These are phyloP conservation scores for Penicillium hesseltinei DNA, from an alignment of 2,329 filamentous ascomycete species.

Conservation along the genomic window DNA sequence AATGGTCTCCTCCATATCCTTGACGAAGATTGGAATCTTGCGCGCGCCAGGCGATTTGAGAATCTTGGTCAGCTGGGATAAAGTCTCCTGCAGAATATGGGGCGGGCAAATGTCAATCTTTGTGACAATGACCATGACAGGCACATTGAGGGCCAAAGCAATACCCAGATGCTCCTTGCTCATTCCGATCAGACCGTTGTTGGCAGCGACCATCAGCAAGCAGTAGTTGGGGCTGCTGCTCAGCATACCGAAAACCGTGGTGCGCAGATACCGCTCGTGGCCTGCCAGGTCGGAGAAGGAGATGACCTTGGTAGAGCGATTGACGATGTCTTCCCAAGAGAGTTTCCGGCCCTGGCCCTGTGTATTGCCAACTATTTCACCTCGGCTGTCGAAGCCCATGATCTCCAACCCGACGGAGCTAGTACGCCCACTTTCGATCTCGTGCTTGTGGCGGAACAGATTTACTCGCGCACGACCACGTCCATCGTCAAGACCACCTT, in stretches of 20 bases:
- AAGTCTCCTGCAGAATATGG: conserved; percentile 89
- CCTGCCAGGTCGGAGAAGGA: conserved; percentile 94
- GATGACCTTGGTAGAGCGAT: conserved; percentile 91
- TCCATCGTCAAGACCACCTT: conserved; percentile 91
- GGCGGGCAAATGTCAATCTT: conserved; percentile 98
- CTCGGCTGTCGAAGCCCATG: conserved; percentile 89
- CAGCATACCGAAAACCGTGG: conserved; percentile 91
- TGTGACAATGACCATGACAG: conserved; percentile 95
- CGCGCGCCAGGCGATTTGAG: conserved; percentile 88
- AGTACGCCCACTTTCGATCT: conserved; percentile 91
- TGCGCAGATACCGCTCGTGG: conserved; percentile 91
- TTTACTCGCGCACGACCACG: conserved; percentile 91
- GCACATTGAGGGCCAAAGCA: conserved; percentile 88
- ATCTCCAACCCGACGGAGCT: conserved; percentile 99
- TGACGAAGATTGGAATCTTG: conserved; percentile 96
- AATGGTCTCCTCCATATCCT: conserved; percentile 84
- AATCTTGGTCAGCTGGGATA: conserved; percentile 87
- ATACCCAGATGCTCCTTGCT: conserved; percentile 97
- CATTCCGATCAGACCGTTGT: conserved; percentile 97
- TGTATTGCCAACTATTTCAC: conserved; percentile 76
- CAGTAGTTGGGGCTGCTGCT: conserved; percentile 97
- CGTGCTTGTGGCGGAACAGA: conserved; percentile 95
- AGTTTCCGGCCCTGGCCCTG: conserved; percentile 83
- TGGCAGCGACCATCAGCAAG: conserved; percentile 95
- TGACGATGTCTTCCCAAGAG: conserved; percentile 97